Percentiles rank a stretch among this genome's conserved stretches.
Evolutionary conservation across 2,329 filamentous ascomycete genomes (phyloP).

Genomic region (Ophiostoma perfectum): DNA sequence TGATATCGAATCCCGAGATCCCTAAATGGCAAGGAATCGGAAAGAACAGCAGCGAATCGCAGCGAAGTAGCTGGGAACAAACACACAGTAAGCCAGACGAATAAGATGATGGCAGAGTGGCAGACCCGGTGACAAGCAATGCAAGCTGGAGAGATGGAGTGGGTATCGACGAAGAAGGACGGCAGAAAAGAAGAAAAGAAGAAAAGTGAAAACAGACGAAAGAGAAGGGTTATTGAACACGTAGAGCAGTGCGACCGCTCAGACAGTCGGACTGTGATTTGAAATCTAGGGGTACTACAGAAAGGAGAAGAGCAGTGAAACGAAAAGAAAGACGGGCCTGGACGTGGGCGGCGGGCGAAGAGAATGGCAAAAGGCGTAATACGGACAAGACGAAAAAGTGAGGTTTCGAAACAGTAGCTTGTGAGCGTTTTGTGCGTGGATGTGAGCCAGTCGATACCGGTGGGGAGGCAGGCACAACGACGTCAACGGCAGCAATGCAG

Average conservation of each 20-base stretch:
- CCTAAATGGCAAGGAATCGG: not conserved
- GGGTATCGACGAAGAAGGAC: too few species aligned
- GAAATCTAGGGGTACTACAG: conserved; percentile 7
- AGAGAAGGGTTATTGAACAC: not conserved
- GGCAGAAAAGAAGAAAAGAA: not conserved
- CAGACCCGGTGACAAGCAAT: too few species aligned
- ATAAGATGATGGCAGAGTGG: not conserved
- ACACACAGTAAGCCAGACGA: too few species aligned
- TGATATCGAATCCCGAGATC: not conserved
- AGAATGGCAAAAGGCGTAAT: not conserved
- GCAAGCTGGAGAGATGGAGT: not conserved
- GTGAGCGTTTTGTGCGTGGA: conserved; percentile 26
- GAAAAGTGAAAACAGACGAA: not conserved
- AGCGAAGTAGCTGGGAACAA: too few species aligned
- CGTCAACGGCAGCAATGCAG: not conserved
- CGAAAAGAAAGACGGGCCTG: not conserved
- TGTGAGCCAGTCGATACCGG: conserved; percentile 18
- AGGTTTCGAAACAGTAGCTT: not conserved
- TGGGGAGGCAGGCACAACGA: not conserved
- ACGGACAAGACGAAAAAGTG: not conserved
- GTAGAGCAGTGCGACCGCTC: not conserved
- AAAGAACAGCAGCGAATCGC: too few species aligned
- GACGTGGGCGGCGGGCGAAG: not conserved
- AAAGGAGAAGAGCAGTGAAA: not conserved
- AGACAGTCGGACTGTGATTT: not conserved